These are phyloP conservation scores for Flagelloscypha sp. DNA, from an alignment of 768 basidiomycete genomes.

Conservation along the genomic window DNA sequence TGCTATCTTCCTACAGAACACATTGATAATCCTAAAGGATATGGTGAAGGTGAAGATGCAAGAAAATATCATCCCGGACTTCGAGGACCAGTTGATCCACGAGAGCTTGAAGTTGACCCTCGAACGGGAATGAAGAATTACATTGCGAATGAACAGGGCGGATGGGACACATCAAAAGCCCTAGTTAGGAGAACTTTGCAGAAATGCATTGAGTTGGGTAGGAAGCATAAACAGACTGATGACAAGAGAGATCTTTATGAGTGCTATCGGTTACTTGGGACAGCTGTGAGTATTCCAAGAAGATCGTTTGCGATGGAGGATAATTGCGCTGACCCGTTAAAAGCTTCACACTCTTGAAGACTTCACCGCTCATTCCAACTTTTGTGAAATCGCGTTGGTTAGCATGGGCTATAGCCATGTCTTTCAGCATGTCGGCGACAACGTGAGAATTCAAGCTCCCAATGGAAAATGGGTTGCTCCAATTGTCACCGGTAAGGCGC, in stretches of 20 bases:
- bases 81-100: slow-evolving; percentile 75
- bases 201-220: slow-evolving; percentile 71
- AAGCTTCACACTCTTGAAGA: slow-evolving; percentile 81
- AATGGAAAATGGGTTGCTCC: slow-evolving; percentile 72
- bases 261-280: slow-evolving; percentile 73
- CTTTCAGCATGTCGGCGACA: slow-evolving; percentile 83
- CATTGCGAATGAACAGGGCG: slow-evolving; percentile 74
- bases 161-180: slow-evolving; percentile 86
- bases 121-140: slow-evolving; percentile 93
- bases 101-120: slow-evolving; percentile 79
- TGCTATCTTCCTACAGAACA: slow-evolving; percentile 57
- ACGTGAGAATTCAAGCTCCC: slow-evolving; percentile 64
- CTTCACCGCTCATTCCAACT: slow-evolving; percentile 85
- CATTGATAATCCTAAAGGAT: slow-evolving; percentile 90
- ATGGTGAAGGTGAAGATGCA: slow-evolving; percentile 78
- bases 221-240: slow-evolving; percentile 49
- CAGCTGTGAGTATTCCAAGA: slow-evolving; percentile 37
- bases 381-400: slow-evolving; percentile 76
- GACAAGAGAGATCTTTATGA: slow-evolving; percentile 68
- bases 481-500: slow-evolving; percentile 59
- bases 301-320: slow-evolving; percentile 14
- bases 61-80: slow-evolving; percentile 68
- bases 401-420: slow-evolving; percentile 67
- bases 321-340: background rate
- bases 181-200: slow-evolving; percentile 68